Conservation (phyloP, 2,329 filamentous ascomycete genomes). For the Trichoderma oligosporum region DNA sequence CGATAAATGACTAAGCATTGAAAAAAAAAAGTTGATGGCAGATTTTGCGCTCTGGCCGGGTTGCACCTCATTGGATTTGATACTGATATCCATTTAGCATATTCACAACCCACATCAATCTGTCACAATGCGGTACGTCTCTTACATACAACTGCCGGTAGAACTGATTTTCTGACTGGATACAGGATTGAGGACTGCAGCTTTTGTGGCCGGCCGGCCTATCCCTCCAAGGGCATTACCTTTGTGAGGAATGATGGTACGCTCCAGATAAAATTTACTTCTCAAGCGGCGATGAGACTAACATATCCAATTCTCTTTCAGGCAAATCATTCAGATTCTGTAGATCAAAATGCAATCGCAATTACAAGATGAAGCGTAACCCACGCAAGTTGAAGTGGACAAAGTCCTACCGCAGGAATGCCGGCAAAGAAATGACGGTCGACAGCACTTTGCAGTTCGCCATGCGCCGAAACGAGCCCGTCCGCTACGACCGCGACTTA, state of each 20-base stretch:
- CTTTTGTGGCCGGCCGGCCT: slow-evolving; percentile 48
- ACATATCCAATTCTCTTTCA: slow-evolving; percentile 6
- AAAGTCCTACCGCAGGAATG: slow-evolving; percentile 77
- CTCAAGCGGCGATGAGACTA: not conserved
- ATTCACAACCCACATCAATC: slow-evolving; percentile 16
- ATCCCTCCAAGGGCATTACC: slow-evolving; percentile 54
- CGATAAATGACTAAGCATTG: slow-evolving; percentile 19
- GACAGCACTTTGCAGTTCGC: slow-evolving; percentile 92
- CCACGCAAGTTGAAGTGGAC: slow-evolving; percentile 97
- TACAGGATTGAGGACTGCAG: slow-evolving; percentile 44
- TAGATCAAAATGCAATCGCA: slow-evolving; percentile 57
- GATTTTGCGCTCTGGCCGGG: slow-evolving; percentile 13
- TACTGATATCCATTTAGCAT: slow-evolving; percentile 14
- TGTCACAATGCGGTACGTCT: slow-evolving; percentile 20
- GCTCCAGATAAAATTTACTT: slow-evolving; percentile 6
- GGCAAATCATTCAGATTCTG: slow-evolving; percentile 57
- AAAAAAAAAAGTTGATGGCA: slow-evolving; percentile 19
- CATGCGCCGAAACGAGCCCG: slow-evolving; percentile 86
- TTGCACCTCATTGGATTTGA: not conserved
- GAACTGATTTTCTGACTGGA: not conserved
- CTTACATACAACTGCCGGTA: not conserved
- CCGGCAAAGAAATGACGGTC: slow-evolving; percentile 85
- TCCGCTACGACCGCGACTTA: slow-evolving; percentile 93
- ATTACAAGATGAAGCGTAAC: slow-evolving; percentile 98
- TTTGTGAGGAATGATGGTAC: slow-evolving; percentile 49